Base-by-base conservation (phyloP, 257 asterid genomes). In the Gentiana straminea region DNA sequence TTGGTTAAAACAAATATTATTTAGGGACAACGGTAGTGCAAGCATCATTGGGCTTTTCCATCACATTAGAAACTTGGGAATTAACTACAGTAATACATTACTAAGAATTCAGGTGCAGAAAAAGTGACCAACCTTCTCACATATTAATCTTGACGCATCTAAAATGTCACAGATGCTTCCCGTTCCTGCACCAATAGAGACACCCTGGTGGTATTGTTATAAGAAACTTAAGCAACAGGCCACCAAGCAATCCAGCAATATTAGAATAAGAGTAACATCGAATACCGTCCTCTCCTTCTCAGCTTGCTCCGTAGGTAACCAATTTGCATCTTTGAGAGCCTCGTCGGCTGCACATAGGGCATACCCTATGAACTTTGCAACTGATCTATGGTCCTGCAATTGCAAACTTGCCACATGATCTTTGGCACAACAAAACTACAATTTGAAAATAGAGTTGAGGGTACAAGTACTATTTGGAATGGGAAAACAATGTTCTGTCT, bases 111-210 rank as follows among this genome's bases (percentile, higher is more conserved):
- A 24, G 24, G 24, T 24, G 46, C 32, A 58, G 55, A 59, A 11
- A 54, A 48, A 62, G 49, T 58, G 56, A 63, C 62, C 15, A 55
- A 90, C 98, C 96, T 91, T 91, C 64, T 83, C 98, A 67, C 71
- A 84, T 45, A 87, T 81, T 81, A 91, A 51, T 71, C 77, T 83
- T 59, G 97, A 87, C 60, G 97, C 96, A 61, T 91, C 95, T 72
- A 91, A 68, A 66, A 85, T 77, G 62, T 91, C 98, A 65, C 82
- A 65, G 68, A 91, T 83, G 80, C 97, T 79, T 62, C 98, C 97
- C 59, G 84, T 91, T 72, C 97, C 98, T 3, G 95, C 98, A 75
- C 98, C 98, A 64, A 91, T 83, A 62, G 98, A 91, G 65, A 91
- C 98, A 64, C 98, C 98, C 98, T 90, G 79, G 63, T 60, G 55